A percentile compares a stretch with the other conserved stretches of the same genome.
Evolutionary conservation across 441 rosid genomes (phyloP).

Genomic region (Capsella rubella): DNA sequence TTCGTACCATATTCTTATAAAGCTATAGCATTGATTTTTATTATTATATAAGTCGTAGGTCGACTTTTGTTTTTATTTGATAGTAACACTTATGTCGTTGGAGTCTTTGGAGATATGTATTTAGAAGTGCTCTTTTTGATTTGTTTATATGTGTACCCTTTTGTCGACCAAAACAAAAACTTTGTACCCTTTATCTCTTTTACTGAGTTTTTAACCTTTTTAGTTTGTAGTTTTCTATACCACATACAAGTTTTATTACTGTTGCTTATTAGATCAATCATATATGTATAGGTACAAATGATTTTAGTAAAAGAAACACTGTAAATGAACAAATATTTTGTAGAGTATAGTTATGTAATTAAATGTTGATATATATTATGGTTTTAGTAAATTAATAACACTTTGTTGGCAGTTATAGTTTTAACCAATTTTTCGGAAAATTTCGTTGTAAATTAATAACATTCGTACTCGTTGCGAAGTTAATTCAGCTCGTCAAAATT

Average conservation of each 20-base stretch:
- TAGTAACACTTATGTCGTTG: constrained; percentile 25
- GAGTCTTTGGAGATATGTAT: constrained; percentile 7
- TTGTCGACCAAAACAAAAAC: background rate
- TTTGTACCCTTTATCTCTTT: background rate
- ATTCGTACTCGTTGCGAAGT: too few species aligned
- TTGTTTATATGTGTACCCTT: constrained; percentile 19
- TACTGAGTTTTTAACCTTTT: background rate
- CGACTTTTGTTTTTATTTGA: constrained; percentile 30
- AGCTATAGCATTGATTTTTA: constrained; percentile 12
- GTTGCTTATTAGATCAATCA: background rate
- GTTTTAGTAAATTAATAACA: too few species aligned
- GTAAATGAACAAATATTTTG: too few species aligned
- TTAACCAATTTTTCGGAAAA: too few species aligned
- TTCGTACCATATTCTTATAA: constrained; percentile 25
- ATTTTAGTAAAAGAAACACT: too few species aligned
- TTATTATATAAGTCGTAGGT: constrained; percentile 24
- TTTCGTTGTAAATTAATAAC: too few species aligned
- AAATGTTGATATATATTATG: too few species aligned
- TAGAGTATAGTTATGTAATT: too few species aligned
- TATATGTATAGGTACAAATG: background rate
- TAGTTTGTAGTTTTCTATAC: background rate
- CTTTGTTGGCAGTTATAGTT: too few species aligned
- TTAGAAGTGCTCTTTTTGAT: background rate
- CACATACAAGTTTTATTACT: background rate
- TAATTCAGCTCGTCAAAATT: too few species aligned